Base-by-base conservation (phyloP, 2,329 filamentous ascomycete species). In the Pseudogymnoascus sp. region DNA sequence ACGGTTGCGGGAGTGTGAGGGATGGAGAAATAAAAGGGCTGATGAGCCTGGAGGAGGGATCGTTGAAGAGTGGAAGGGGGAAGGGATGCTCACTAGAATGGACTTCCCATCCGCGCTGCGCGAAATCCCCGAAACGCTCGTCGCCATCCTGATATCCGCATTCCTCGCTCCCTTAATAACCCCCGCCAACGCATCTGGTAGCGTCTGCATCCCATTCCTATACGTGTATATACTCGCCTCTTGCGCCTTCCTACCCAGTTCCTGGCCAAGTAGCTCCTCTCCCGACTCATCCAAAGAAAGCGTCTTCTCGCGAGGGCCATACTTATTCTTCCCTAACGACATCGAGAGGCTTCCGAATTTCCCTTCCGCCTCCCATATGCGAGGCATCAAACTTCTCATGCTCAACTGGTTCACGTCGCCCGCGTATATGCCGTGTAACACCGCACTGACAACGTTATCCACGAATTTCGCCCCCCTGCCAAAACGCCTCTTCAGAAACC, bases 401-500 rank as follows among this genome's bases (percentile, higher is more conserved):
- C 92, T 96, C 60, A 98, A 79, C 72, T 88, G 82, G 73, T 90
- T 86, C 59, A 96, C 85, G 75, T 97, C 90, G 4, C 95, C 95
- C 22, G 93, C 95, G 74, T 96, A 96, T 64, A 98, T 91, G 43
- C 95, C 95, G 75, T 98, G 95, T 61, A 91, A 71, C 71, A 86
- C 77, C 61, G 88, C 91, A 4, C 91, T 96, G 6, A 86, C 76
- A 16, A 96, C 62, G 69, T 96, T 93, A 68, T 95, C 81, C 12
- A 85, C 85, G 6, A 89, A 67, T 35, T 78, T 74, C 22, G 80
- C 77, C 46, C 81, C 79, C 4, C 75, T 75, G 14, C 87, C 73
- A n/a, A 4, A 2, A 6, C 84, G 75, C 31, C 85, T 78, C 2
- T 77, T 75, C 6, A 91, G 72, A 71, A 89, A 93, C 0, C 82